Base-by-base conservation (phyloP, 371 early-diverging fungal genomes). In the Actinomucor elegans region DNA sequence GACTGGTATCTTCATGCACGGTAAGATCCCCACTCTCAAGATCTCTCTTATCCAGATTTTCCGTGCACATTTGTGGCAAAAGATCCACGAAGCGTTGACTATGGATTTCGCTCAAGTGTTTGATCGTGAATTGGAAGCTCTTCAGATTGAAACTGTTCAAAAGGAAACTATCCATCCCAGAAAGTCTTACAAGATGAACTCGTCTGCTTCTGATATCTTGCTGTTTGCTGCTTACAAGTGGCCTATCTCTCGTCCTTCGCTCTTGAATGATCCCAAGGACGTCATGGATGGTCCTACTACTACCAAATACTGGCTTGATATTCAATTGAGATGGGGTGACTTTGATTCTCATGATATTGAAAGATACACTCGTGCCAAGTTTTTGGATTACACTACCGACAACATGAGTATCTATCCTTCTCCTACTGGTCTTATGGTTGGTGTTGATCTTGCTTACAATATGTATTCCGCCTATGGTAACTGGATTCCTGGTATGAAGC, bases 1-100 rank as follows among this genome's bases (percentile, higher is more conserved):
- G 66, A 99, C 99, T 4, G 98, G 98, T 71, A 99, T 99, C 45
- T 93, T 94, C 69, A 97, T 99, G 99, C 95, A 98, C 78, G 99
- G 99, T 62, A 99, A 99, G 81, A 92, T 99, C 59, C 96, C 99
- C 21, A 99, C 99, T 1, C 84, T 99, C 18, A 99, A 99, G 87
- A 95, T 98, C 60, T 97, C 96, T 15, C 86, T 97, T 52, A 94
- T 99, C 72, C 99, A 99, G 67, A 90, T 99, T 66, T 99, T 99
- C 91, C 90, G 99, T 64, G 96, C 98, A 38, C 96, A 97, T 76
- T 92, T 99, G 75, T 99, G 99, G 99, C 94, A 96, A 69, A 97
- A 97, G 83, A 96, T 99, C 51, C 98, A 99, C 79, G 96, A 98
- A 77, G 86, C 88, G n/a, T 65, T 96, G 55, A 92, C 94, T 6